phyloP scores from a whole-genome alignment of 2,329 filamentous ascomycete genomes.

The Botrytis cinerea region DNA sequence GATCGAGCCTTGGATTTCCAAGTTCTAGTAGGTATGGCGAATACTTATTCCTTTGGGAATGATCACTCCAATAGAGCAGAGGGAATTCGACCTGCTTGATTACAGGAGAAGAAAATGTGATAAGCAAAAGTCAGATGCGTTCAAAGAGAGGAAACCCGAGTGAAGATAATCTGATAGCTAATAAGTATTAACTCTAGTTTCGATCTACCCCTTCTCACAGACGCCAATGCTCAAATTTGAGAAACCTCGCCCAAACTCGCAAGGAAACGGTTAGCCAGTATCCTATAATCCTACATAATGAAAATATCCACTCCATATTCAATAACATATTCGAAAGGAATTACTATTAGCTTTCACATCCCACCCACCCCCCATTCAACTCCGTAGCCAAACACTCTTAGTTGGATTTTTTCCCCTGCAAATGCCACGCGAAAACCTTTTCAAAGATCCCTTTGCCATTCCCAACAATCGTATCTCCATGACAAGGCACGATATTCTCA shows the following conservation, averaged over 20 bases:
- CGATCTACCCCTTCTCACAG: not conserved
- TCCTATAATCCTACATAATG: not conserved
- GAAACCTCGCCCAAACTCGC: not conserved
- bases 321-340: not conserved
- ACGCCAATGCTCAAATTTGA: not conserved
- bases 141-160: not conserved
- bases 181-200: not conserved
- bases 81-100: not conserved
- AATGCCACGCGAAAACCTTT: conserved; percentile 82
- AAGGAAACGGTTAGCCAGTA: not conserved
- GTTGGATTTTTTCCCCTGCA: conserved; percentile 48
- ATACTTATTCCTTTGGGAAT: not conserved
- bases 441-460: conserved; percentile 73
- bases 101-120: not conserved
- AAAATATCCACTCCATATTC: not conserved
- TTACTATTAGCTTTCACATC: conserved; percentile 1
- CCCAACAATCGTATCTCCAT: conserved; percentile 83
- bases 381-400: not conserved
- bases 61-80: no score
- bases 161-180: not conserved
- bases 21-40: not conserved
- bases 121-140: not conserved
- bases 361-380: not conserved
- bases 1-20: not conserved
- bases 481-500: conserved; percentile 81